These are phyloP conservation scores for Nigrospora oryzae DNA, from an alignment of 2,329 filamentous ascomycete genomes.

Conservation along the genomic window DNA sequence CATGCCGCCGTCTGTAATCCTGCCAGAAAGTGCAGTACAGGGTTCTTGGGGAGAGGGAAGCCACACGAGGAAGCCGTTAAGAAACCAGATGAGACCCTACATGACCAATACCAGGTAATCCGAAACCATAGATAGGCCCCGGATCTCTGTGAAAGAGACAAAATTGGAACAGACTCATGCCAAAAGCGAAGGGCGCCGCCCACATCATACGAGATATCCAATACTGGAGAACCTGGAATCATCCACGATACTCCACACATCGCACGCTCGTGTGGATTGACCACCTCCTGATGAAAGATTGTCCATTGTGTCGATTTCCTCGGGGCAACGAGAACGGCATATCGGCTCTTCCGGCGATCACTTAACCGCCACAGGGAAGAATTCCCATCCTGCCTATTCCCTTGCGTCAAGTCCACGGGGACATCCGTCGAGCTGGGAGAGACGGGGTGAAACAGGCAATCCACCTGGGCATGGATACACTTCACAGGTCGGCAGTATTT, in stretches of 20 bases:
- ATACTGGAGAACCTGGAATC: slow-evolving; percentile 21
- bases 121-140: background rate
- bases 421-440: too few species aligned
- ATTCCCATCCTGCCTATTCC: background rate
- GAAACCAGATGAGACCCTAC: slow-evolving; percentile 41
- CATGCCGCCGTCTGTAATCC: too few species aligned
- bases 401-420: background rate
- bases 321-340: slow-evolving; percentile 17
- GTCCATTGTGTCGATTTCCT: too few species aligned
- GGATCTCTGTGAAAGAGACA: too few species aligned
- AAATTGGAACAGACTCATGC: slow-evolving; percentile 8
- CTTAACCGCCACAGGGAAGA: slow-evolving; percentile 31
- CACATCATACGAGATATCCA: slow-evolving; percentile 34
- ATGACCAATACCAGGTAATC: background rate
- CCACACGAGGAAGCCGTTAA: slow-evolving; percentile 58
- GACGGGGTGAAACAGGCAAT: too few species aligned
- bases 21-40: too few species aligned
- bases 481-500: too few species aligned
- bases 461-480: too few species aligned
- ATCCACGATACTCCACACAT: too few species aligned
- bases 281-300: too few species aligned
- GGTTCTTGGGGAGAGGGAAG: too few species aligned
- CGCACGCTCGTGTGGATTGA: too few species aligned
- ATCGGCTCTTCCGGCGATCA: slow-evolving; percentile 33
- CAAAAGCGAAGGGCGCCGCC: slow-evolving; percentile 28